phyloP scores from a whole-genome alignment of 345 rosid genomes.

The Syzygium aqueum region DNA sequence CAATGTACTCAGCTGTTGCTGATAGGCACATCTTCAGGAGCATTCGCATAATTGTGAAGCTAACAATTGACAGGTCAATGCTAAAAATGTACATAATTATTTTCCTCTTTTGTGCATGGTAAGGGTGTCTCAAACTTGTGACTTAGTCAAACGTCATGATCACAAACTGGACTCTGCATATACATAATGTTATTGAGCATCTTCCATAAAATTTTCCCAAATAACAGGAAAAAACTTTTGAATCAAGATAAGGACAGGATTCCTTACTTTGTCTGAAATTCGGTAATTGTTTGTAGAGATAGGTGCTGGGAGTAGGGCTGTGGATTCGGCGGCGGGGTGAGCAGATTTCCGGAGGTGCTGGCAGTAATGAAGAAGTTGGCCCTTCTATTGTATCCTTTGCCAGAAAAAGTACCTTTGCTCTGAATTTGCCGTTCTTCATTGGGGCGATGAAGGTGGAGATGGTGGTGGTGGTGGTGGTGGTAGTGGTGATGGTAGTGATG shows the following conservation, averaged over 20 bases:
- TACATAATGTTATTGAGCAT: neutral
- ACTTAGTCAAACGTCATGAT: neutral
- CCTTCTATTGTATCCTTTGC: constrained; percentile 25
- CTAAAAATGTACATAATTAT: neutral
- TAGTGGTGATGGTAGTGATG: neutral
- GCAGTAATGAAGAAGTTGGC: constrained; percentile 42
- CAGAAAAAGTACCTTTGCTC: neutral
- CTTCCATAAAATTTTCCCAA: neutral
- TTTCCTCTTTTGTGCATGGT: neutral
- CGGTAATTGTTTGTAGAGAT: constrained; percentile 6
- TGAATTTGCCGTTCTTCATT: constrained; percentile 2
- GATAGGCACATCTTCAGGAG: neutral
- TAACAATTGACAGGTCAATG: neutral
- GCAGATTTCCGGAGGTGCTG: constrained; percentile 25
- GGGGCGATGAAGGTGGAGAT: constrained; percentile 1
- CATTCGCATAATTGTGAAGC: neutral
- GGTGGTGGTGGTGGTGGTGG: neutral
- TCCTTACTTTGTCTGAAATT: neutral
- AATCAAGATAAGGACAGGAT: neutral
- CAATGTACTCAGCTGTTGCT: neutral
- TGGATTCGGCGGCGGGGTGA: neutral
- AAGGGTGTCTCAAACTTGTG: neutral
- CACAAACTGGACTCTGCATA: neutral
- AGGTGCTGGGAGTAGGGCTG: constrained; percentile 10
- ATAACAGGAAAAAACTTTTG: neutral